Base-by-base conservation (phyloP, 768 basidiomycete species). In the Xerocomellus intermedius region DNA sequence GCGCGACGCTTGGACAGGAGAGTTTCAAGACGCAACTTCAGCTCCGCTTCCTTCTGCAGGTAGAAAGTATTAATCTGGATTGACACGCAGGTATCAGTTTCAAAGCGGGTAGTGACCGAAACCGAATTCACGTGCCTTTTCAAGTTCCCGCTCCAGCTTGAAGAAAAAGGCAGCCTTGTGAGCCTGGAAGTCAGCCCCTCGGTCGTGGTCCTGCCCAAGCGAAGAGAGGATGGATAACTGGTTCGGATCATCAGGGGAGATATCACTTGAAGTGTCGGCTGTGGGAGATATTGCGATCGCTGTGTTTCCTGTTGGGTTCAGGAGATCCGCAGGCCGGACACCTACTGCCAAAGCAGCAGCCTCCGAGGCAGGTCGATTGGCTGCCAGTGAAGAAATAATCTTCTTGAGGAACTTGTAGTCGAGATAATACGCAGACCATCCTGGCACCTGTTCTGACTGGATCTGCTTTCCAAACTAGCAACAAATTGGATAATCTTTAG, bases 351-450 rank as follows among this genome's bases (percentile, higher is more conserved):
- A 76, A 22, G 91, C 83, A 32, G 92, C 91, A 22, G 92, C 91
- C 71, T 97, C 94, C 8, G 92, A 87, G 45, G 90, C 91, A 8
- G 94, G 92, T 55, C 91, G 84, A 70, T 94, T 91, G 30, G 91
- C 88, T 48, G 86, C 85, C 57, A 98, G 83, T 14, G 95, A 97
- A 57, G 95, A 96, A 65, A 99, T 94, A 66, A 98, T 98, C 82
- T 98, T 94, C 77, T 97, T 97, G 70, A 97, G 81, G 65, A 89
- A 89, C 78, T 99, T 99, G 83, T 99, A 99, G 76, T 98, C 95
- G 56, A 98, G 84, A 75, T 98, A 98, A 77, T 91, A 92, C 41
- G 79, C 70, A 28, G 91, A 92, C 96, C 96, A 99, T 76, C 95
- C 96, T 48, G 96, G 94, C 51, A 98, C 86, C 77, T 97, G 94